Evolutionary conservation across 164 flowering plant species (phyloP).

Genomic region (Saururus chinensis): DNA sequence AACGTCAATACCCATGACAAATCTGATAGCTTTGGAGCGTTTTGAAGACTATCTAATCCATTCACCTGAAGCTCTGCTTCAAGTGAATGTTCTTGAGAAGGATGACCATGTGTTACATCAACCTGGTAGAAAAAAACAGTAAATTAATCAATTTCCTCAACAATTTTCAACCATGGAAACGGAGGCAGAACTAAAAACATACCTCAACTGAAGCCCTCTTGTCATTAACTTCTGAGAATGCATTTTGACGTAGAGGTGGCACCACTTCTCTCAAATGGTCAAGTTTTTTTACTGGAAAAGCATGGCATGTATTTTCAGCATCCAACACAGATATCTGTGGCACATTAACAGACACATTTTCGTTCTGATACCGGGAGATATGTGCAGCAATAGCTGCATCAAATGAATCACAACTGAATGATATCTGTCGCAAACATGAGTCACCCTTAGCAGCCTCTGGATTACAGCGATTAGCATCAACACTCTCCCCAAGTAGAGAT

Average conservation of each 20-base stretch:
- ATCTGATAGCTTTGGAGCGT: slow-evolving; percentile 15
- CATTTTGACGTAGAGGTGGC: slow-evolving; percentile 9
- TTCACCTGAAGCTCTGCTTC: slow-evolving; percentile 15
- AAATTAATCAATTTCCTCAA: background rate
- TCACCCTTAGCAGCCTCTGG: slow-evolving; percentile 22
- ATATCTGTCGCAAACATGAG: slow-evolving; percentile 39
- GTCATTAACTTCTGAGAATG: slow-evolving; percentile 18
- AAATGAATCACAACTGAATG: slow-evolving; percentile 82
- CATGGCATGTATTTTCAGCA: slow-evolving; percentile 96
- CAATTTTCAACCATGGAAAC: background rate
- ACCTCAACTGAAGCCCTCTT: slow-evolving; percentile 32
- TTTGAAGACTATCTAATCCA: slow-evolving; percentile 24
- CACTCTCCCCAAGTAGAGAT: slow-evolving; percentile 44
- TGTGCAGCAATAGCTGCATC: slow-evolving; percentile 98
- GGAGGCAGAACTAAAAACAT: background rate
- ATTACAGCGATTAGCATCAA: slow-evolving; percentile 16
- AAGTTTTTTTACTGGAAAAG: slow-evolving; percentile 58
- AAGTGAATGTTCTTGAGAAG: slow-evolving; percentile 24
- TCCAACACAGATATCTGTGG: slow-evolving; percentile 72
- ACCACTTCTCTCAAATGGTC: slow-evolving; percentile 8
- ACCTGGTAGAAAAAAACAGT: slow-evolving; percentile 18
- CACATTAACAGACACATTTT: slow-evolving; percentile 16
- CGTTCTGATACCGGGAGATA: slow-evolving; percentile 38
- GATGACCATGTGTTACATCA: no score
- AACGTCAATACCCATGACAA: slow-evolving; percentile 48